Base-by-base conservation (phyloP, 2,329 filamentous ascomycete species). In the Balansia obtecta region DNA sequence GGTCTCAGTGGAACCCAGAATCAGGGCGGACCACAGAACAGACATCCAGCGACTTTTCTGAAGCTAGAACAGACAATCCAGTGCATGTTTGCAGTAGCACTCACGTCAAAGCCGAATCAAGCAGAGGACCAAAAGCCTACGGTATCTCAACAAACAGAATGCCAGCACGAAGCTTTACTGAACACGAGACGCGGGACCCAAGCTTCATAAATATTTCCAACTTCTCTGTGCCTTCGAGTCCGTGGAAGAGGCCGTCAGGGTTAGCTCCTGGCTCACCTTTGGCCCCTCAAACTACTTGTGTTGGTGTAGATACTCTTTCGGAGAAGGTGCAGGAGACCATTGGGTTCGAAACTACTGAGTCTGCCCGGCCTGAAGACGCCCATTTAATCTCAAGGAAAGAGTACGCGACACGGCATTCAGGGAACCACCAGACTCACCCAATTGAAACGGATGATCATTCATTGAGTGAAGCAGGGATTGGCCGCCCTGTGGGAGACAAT, bases 181-280 rank as follows among this genome's bases (percentile, higher is more conserved):
- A 45, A 37, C 47, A 52, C 13, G 47, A 55, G n/a, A 1, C 48
- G 37, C 39, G 48, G 8, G 54, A 53, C 2, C 56, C 55, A 34
- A 57, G 60, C 15, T 48, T 63, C 1, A 61, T 55, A 20, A 49
- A 45, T 33, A 57, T 61, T 10, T 37, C 61, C 8, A 56, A 57
- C 45, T 56, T 48, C 3, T 51, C 59, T 27, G 55, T 63, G 20
- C 56, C 61, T 12, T 52, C 55, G 20, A 58, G 53, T 7, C 57
- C 59, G 11, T 62, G 56, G 63, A 52, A 55, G 34, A 60, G 50
- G 20, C 49, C 56, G n/a, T 54, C 54, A 22, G 49, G 45, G 10
- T 44, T 56, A 43, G 40, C 55, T 34, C 50, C 47, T 16, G 33
- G 43, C 15, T 32, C 43, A 13, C 20, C 34, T 38, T 40, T 22